These are phyloP conservation scores for Martensiomyces pterosporus DNA, from an alignment of 192 early-diverging fungal genomes.

Conservation along the genomic window DNA sequence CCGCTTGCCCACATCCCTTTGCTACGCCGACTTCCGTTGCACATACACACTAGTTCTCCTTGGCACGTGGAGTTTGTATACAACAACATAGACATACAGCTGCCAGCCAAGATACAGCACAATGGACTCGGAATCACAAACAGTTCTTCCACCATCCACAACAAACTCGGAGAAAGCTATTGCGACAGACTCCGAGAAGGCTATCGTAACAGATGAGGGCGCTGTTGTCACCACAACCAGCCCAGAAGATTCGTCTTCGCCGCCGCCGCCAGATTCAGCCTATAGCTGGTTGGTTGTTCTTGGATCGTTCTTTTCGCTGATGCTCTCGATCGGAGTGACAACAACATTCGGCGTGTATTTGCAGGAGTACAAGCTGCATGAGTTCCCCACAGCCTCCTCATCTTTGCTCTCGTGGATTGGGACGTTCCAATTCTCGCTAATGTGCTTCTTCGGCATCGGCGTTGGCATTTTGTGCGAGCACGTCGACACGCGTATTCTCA, in stretches of 20 bases:
- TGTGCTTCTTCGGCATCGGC: constrained; percentile 29
- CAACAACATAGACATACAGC: too few species aligned
- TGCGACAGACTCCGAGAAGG: constrained; percentile 1
- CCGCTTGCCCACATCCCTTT: too few species aligned
- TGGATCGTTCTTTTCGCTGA: constrained; percentile 17
- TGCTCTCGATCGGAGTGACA: constrained; percentile 21
- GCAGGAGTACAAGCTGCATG: constrained; percentile 18
- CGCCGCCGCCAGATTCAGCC: constrained; percentile 6
- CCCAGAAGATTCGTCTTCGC: too few species aligned
- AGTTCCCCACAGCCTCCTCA: constrained; percentile 16
- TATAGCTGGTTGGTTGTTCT: constrained; percentile 28
- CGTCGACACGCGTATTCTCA: constrained; percentile 14
- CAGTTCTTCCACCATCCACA: too few species aligned
- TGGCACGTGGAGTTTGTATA: too few species aligned
- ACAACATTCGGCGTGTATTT: constrained; percentile 23
- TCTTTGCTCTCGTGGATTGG: constrained; percentile 35
- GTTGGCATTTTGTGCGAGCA: constrained; percentile 22
- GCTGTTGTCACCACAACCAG: background rate
- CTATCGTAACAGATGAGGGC: background rate
- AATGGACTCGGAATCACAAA: background rate
- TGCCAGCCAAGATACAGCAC: too few species aligned
- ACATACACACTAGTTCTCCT: too few species aligned
- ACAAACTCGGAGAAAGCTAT: background rate
- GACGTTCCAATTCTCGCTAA: constrained; percentile 21
- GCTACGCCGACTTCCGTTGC: too few species aligned